phyloP scores from a whole-genome alignment of 192 early-diverging fungal species.

The Backusella morwellensis region DNA sequence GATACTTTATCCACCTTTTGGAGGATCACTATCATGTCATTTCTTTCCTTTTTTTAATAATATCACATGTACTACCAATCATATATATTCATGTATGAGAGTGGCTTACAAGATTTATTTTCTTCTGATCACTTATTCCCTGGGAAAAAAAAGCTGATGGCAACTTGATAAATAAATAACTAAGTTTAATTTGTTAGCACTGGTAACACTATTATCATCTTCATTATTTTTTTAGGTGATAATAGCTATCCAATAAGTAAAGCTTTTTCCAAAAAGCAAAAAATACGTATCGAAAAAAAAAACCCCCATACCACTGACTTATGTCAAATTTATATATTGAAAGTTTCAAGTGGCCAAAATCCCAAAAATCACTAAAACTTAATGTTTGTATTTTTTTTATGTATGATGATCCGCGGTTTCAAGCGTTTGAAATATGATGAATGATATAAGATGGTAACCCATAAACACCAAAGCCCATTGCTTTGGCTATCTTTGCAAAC shows the following conservation, averaged over 20 bases:
- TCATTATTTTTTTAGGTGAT: not conserved
- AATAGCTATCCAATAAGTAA: not conserved
- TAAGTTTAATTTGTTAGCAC: not conserved
- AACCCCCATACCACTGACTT: not conserved
- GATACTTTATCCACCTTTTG: no score
- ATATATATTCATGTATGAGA: no score
- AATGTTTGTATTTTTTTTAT: not conserved
- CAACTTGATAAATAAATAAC: no score
- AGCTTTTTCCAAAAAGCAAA: not conserved
- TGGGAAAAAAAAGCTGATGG: no score
- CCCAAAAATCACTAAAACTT: not conserved
- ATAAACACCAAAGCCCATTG: slow-evolving; percentile 51
- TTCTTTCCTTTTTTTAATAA: no score
- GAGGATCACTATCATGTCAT: no score
- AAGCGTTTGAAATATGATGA: slow-evolving; percentile 41
- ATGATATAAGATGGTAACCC: slow-evolving; percentile 54
- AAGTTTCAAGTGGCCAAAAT: not conserved
- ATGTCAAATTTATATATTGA: not conserved
- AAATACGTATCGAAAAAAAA: not conserved
- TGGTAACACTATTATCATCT: not conserved
- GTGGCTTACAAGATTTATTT: no score
- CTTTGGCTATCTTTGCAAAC: slow-evolving; percentile 61
- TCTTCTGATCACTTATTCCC: no score
- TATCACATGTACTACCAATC: no score
- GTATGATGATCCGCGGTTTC: not conserved